Base-by-base conservation (phyloP, 2,329 filamentous ascomycete species). In the Monosporascus sp. region DNA sequence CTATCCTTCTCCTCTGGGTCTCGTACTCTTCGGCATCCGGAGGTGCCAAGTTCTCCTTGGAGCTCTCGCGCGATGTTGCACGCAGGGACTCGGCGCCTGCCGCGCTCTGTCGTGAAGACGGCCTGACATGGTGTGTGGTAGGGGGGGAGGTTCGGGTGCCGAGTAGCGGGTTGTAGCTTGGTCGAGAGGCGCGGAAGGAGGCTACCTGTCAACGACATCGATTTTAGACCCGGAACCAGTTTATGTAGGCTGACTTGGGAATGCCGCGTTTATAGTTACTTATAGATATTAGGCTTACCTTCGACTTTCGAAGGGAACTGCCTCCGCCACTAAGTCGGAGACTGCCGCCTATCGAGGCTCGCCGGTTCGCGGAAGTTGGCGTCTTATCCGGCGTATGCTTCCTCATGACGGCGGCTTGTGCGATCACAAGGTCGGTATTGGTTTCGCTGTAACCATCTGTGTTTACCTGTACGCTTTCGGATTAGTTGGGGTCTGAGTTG, bases 1-100 rank as follows among this genome's bases (percentile, higher is more conserved):
- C 92, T 55, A 80, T 81, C 37, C 75, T 74, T 52, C 73, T 78
- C 48, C 77, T 75, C 65, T 80, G 81, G 46, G 74, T 77, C 64
- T 85, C 81, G 64, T 83, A 82, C 52, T 79, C 76, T 54, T 82
- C 78, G n/a, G 77, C 76, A 54, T 84, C 81, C 1, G 78, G 73
- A 0, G 82, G 81, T 35, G 80, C 78, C 60, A 80, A 73, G 63
- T 84, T 85, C 64, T 81, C 82, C 63, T 81, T 84, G 56, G 72
- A 80, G 64, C 80, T 83, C 53, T 84, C 80, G 58, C 74, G 75
- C 46, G 81, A 83, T n/a, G 72, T 71, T 45, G 74, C 73, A 22
- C 72, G 74, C 57, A 71, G 65, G 11, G 74, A 76, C 48, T 66
- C 50, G 56, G 53, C 72, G 31, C 70, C 70, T 17, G 55, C 60